Evolutionary conservation across 192 early-diverging fungal genomes (phyloP).

Genomic region (Coemansia sp.): DNA sequence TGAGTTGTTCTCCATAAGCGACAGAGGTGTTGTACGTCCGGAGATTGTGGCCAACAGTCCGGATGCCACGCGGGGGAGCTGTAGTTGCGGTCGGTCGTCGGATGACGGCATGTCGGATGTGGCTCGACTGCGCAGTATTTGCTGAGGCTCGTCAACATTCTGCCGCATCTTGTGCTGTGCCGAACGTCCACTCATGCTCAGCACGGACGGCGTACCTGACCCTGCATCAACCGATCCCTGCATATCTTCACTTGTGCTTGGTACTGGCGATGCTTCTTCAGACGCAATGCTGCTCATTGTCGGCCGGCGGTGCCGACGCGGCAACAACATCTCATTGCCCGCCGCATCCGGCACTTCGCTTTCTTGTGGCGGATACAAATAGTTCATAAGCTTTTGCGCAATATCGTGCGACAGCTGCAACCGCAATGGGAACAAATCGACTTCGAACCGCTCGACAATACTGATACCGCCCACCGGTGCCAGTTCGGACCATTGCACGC

Average conservation of each 20-base stretch:
- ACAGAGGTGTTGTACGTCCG: slow-evolving; percentile 23
- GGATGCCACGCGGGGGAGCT: slow-evolving; percentile 21
- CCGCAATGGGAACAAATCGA: slow-evolving; percentile 78
- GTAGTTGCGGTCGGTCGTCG: background rate
- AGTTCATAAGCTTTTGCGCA: slow-evolving; percentile 73
- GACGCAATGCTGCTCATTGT: slow-evolving; percentile 12
- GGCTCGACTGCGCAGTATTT: slow-evolving; percentile 1
- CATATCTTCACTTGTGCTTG: background rate
- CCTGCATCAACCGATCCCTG: background rate
- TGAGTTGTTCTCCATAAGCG: slow-evolving; percentile 32
- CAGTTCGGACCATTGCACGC: slow-evolving; percentile 73
- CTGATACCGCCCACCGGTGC: slow-evolving; percentile 89
- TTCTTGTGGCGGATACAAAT: slow-evolving; percentile 70
- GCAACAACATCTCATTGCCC: background rate
- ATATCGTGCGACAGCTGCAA: slow-evolving; percentile 85
- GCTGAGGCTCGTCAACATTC: background rate
- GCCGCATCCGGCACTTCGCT: background rate
- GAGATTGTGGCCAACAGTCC: slow-evolving; percentile 32
- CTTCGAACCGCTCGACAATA: slow-evolving; percentile 87
- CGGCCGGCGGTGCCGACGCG: slow-evolving; percentile 12
- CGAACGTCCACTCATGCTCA: background rate
- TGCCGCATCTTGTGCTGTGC: background rate
- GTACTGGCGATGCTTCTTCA: background rate
- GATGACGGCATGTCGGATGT: background rate
- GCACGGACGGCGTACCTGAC: background rate